Conservation (phyloP, 106 monocot genomes). For the Platanthera guangdongensis region DNA sequence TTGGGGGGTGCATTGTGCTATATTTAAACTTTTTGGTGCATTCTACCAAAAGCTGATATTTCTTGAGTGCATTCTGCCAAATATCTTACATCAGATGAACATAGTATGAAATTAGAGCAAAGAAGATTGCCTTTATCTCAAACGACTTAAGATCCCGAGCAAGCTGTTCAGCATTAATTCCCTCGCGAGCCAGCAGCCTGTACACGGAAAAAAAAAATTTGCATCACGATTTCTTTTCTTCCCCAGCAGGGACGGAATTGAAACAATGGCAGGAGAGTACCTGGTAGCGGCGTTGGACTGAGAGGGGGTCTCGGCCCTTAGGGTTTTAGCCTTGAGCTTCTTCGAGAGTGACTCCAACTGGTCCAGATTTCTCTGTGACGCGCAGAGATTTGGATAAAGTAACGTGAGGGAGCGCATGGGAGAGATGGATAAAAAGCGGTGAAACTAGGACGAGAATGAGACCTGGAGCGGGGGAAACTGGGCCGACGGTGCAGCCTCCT, state of each 20-base stretch:
- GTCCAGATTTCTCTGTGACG: conserved; percentile 74
- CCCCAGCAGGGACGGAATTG: background rate
- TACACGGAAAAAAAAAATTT: background rate
- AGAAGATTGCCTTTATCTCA: conserved; percentile 56
- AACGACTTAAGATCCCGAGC: conserved; percentile 92
- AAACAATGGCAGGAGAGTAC: conserved; percentile 15
- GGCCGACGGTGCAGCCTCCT: conserved; percentile 76
- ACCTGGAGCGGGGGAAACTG: conserved; percentile 97
- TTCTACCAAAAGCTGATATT: too few relatives aligned
- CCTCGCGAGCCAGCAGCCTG: conserved; percentile 87
- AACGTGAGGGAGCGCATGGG: background rate
- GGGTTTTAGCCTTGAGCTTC: conserved; percentile 85
- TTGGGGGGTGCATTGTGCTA: too few relatives aligned
- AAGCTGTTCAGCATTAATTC: conserved; percentile 94
- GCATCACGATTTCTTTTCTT: background rate
- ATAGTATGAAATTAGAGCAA: background rate
- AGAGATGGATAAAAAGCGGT: background rate
- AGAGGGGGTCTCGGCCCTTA: conserved; percentile 58
- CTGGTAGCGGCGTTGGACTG: conserved; percentile 89
- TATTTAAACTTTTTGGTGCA: too few relatives aligned
- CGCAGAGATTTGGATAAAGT: background rate
- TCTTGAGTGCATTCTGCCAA: too few relatives aligned
- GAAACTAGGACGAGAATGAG: background rate
- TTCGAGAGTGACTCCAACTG: conserved; percentile 86
- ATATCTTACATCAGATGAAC: background rate